Evolutionary conservation across 345 rosid genomes (phyloP).

Genomic region (Draba incana): DNA sequence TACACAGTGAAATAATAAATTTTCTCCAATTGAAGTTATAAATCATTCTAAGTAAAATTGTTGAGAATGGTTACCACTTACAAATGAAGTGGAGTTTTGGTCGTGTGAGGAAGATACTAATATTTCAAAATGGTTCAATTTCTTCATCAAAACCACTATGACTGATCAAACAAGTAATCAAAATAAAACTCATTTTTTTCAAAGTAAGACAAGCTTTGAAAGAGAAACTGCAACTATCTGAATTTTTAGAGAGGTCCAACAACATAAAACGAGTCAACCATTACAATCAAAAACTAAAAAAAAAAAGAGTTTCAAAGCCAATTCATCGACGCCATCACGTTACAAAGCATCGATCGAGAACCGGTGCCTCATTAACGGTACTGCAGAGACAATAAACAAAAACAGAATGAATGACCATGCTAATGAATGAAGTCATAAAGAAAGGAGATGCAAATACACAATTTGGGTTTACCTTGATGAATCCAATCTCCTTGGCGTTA

Average conservation of each 20-base stretch:
- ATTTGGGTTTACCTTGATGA: slow-evolving; percentile 50
- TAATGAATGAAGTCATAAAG: background rate
- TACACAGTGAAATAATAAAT: too few relatives aligned
- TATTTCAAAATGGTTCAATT: too few relatives aligned
- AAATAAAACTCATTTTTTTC: background rate
- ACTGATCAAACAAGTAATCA: too few relatives aligned
- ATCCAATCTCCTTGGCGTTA: slow-evolving; percentile 46
- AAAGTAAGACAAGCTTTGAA: background rate
- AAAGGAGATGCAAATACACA: background rate
- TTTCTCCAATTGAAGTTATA: too few relatives aligned
- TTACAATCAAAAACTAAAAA: background rate
- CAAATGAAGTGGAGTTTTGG: too few relatives aligned
- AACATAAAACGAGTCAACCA: background rate
- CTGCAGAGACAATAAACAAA: slow-evolving; percentile 8
- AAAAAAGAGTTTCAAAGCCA: background rate
- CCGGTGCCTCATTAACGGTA: slow-evolving; percentile 26
- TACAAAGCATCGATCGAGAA: slow-evolving; percentile 1
- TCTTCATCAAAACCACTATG: too few relatives aligned
- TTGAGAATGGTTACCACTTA: too few relatives aligned
- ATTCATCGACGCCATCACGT: background rate
- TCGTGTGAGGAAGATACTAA: too few relatives aligned
- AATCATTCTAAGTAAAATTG: too few relatives aligned
- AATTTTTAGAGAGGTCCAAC: slow-evolving; percentile 11
- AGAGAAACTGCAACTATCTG: background rate
- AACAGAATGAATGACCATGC: background rate